Conservation (phyloP, 2,329 filamentous ascomycete species). For the Colletotrichum agaves region DNA sequence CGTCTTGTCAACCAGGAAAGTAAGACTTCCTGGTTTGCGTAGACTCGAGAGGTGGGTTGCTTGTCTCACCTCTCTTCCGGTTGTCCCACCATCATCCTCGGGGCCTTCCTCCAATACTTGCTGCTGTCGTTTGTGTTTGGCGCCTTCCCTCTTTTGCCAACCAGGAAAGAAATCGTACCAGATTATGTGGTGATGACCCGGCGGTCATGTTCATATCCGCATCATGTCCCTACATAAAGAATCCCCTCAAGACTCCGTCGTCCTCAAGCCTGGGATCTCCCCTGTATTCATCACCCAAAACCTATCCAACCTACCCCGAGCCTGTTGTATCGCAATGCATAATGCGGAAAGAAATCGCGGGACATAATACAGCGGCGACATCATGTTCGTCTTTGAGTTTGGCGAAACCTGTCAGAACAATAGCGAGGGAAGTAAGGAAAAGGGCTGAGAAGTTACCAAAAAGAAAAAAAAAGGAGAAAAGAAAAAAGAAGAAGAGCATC, state of each 20-base stretch:
- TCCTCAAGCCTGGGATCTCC: background rate
- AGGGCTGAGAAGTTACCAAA: constrained; percentile 32
- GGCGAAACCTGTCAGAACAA: constrained; percentile 21
- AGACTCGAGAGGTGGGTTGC: constrained; percentile 13
- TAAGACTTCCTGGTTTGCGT: background rate
- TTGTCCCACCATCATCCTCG: constrained; percentile 27
- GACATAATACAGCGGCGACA: constrained; percentile 27
- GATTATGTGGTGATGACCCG: constrained; percentile 4
- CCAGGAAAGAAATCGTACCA: background rate
- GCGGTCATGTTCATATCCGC: background rate
- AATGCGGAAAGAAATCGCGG: constrained; percentile 5
- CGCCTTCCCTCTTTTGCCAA: constrained; percentile 10
- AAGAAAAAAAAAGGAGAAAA: background rate
- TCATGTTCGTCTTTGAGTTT: background rate
- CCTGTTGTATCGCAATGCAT: constrained; percentile 19
- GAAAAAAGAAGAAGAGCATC: background rate
- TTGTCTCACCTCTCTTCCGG: constrained; percentile 16
- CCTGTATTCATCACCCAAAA: background rate
- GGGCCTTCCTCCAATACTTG: background rate
- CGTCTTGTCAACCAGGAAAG: background rate
- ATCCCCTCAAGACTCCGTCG: background rate
- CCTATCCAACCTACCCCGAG: background rate
- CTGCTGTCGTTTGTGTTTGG: constrained; percentile 2
- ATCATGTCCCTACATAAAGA: background rate
- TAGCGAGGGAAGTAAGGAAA: constrained; percentile 37